A percentile compares a stretch with the other conserved stretches of the same genome.
These are phyloP conservation scores for Elongisporangium undulatum DNA, from an alignment of 352 stramenopile genomes.

Conservation along the genomic window DNA sequence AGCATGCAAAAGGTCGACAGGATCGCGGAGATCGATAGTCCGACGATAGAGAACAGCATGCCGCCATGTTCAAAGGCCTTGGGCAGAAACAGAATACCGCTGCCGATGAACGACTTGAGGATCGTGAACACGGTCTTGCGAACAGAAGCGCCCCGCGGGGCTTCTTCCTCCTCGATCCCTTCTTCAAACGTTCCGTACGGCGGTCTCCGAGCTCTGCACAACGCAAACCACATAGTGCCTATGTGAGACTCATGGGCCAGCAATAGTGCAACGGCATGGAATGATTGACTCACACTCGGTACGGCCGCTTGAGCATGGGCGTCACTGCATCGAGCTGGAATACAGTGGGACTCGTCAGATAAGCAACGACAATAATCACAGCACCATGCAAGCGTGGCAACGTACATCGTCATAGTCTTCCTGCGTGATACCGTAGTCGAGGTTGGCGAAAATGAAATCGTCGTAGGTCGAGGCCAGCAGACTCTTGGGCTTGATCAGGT, in stretches of 20 bases:
- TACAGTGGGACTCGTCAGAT: background rate
- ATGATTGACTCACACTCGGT: background rate
- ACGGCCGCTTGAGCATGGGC: background rate
- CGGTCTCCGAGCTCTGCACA: background rate
- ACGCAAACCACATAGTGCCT: conserved; percentile 2
- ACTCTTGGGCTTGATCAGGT: conserved; percentile 10
- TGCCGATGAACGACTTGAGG: conserved; percentile 72
- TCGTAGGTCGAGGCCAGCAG: conserved; percentile 45
- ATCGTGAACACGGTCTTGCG: conserved; percentile 64
- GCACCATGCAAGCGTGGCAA: conserved; percentile 3
- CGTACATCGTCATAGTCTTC: conserved; percentile 31
- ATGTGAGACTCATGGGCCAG: background rate
- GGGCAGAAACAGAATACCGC: conserved; percentile 61
- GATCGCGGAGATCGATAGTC: conserved; percentile 32
- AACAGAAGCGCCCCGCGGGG: conserved; percentile 22
- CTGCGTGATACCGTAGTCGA: conserved; percentile 31
- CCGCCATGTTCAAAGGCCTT: conserved; percentile 64
- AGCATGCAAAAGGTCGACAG: conserved; percentile 66
- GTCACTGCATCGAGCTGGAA: background rate
- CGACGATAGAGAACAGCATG: conserved; percentile 60
- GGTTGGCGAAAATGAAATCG: conserved; percentile 47
- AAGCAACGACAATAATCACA: background rate
- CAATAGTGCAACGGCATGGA: background rate
- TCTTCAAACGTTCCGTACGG: background rate
- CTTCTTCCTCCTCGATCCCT: background rate